phyloP scores from a whole-genome alignment of 2,329 filamentous ascomycete species.

The Sporothrix euskadiensis region DNA sequence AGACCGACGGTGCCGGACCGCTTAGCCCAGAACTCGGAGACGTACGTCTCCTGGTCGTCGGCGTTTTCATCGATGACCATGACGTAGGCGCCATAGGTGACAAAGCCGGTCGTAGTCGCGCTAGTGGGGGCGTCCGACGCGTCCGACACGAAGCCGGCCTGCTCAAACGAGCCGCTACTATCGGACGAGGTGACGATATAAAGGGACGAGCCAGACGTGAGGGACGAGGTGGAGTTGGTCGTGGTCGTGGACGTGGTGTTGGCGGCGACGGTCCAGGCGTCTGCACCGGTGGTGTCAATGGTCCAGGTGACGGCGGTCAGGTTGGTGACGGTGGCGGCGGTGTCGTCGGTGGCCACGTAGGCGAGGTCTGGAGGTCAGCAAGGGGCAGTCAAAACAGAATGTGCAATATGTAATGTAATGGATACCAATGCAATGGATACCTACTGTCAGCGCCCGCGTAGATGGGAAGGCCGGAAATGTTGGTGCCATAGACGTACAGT shows the following conservation, averaged over 20 bases:
- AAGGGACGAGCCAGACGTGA: background rate
- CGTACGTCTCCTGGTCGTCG: background rate
- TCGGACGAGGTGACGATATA: slow-evolving; percentile 15
- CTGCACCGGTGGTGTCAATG: slow-evolving; percentile 22
- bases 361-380: slow-evolving; percentile 9
- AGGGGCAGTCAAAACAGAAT: background rate
- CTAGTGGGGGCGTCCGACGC: background rate
- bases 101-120: slow-evolving; percentile 17
- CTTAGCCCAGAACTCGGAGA: slow-evolving; percentile 26
- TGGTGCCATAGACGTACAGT: slow-evolving; percentile 20
- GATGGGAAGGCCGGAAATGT: slow-evolving; percentile 1
- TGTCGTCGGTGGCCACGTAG: slow-evolving; percentile 10
- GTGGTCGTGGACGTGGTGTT: background rate
- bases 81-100: slow-evolving; percentile 26
- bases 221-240: background rate
- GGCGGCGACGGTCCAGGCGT: slow-evolving; percentile 22
- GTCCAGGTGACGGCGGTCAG: slow-evolving; percentile 25
- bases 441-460: slow-evolving; percentile 14
- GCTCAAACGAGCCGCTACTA: background rate
- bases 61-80: background rate
- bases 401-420: background rate
- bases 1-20: slow-evolving; percentile 16
- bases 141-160: slow-evolving; percentile 13
- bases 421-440: background rate
- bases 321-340: slow-evolving; percentile 5